A percentile compares a stretch with the other conserved stretches of the same genome.
phyloP scores from a whole-genome alignment of 1,284 basidiomycete genomes.

The Cryptococcus floricola region DNA sequence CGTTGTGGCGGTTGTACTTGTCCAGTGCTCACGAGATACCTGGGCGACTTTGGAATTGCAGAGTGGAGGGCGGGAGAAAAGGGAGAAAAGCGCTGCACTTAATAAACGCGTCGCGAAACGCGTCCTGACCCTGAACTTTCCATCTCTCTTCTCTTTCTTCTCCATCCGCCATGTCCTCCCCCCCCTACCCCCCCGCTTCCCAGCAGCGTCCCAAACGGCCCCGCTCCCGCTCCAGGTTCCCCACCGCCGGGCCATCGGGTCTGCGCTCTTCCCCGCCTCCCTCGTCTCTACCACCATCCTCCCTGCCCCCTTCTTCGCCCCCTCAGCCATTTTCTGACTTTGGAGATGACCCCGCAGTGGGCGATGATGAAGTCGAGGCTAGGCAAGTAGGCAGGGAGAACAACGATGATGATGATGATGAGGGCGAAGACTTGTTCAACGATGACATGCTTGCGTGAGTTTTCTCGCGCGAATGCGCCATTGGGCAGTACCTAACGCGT shows the following conservation, averaged over 20 bases:
- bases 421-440: conserved; percentile 83
- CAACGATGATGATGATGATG: conserved; percentile 66
- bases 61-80: too few species aligned
- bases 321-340: conserved; percentile 80
- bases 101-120: conserved; percentile 6
- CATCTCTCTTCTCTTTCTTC: background rate
- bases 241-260: conserved; percentile 33
- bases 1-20: too few species aligned
- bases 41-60: too few species aligned
- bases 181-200: conserved; percentile 34
- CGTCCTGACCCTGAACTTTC: conserved; percentile 5
- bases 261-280: conserved; percentile 39
- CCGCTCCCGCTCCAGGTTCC: conserved; percentile 32
- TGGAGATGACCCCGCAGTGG: conserved; percentile 76
- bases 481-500: conserved; percentile 5
- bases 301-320: conserved; percentile 59
- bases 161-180: conserved; percentile 19
- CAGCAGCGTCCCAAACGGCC: conserved; percentile 41
- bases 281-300: conserved; percentile 44
- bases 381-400: conserved; percentile 50
- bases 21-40: too few species aligned
- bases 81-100: background rate
- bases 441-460: conserved; percentile 71
- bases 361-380: conserved; percentile 64
- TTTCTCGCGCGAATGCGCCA: conserved; percentile 1